Percentiles rank a stretch among this genome's conserved stretches.
phyloP scores from a whole-genome alignment of 1,139 yeast species.

The Candida glucosophila region DNA sequence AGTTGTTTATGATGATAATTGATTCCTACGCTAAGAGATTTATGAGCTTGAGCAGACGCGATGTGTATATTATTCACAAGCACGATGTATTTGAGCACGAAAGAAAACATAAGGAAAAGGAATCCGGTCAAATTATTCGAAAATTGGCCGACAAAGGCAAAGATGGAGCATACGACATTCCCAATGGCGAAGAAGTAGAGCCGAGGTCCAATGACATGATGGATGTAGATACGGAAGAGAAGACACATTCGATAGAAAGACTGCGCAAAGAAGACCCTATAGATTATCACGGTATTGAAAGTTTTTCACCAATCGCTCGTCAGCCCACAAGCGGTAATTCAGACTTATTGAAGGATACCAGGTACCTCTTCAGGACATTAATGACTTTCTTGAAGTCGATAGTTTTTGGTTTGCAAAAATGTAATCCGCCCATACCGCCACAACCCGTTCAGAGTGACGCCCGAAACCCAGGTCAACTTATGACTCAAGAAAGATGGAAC shows the following conservation, averaged over 20 bases:
- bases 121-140: slow-evolving; percentile 33
- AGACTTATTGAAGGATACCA: slow-evolving; percentile 79
- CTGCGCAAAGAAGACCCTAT: slow-evolving; percentile 8
- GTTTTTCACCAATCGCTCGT: slow-evolving; percentile 30
- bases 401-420: slow-evolving; percentile 79
- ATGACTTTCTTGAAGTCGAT: slow-evolving; percentile 88
- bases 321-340: slow-evolving; percentile 27
- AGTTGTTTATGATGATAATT: slow-evolving; percentile 70
- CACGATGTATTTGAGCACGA: slow-evolving; percentile 47
- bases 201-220: background rate
- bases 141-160: slow-evolving; percentile 27
- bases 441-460: slow-evolving; percentile 46
- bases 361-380: slow-evolving; percentile 78
- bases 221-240: slow-evolving; percentile 7
- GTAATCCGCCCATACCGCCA: slow-evolving; percentile 78
- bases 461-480: slow-evolving; percentile 50
- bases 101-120: slow-evolving; percentile 32
- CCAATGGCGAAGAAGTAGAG: slow-evolving; percentile 1
- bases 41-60: slow-evolving; percentile 63
- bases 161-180: slow-evolving; percentile 1
- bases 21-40: slow-evolving; percentile 86
- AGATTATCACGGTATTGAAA: slow-evolving; percentile 32
- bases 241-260: slow-evolving; percentile 6
- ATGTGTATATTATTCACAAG: slow-evolving; percentile 55
- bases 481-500: slow-evolving; percentile 61